phyloP scores from a whole-genome alignment of 108 stramenopile genomes.

The Nannochloropsis oceanica region DNA sequence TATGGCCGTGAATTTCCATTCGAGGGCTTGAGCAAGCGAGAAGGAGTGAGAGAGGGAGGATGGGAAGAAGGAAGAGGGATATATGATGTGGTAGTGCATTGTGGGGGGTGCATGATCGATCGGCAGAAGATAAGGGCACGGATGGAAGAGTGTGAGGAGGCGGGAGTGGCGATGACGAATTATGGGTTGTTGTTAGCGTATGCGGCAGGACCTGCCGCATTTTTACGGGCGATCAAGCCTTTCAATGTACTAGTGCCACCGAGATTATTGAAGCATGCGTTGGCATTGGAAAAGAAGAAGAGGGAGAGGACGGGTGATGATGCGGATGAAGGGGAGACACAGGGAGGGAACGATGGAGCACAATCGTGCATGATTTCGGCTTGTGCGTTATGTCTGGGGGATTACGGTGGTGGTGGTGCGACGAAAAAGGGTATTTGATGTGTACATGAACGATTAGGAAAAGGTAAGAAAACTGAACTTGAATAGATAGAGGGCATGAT shows the following conservation, averaged over 20 bases:
- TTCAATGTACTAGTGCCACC: background rate
- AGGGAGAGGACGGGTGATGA: no score
- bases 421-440: no score
- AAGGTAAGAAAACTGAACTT: no score
- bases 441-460: no score
- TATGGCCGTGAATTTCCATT: background rate
- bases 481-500: no score
- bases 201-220: background rate
- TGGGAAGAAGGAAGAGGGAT: background rate
- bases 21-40: background rate
- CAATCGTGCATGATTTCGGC: background rate
- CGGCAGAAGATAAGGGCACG: background rate
- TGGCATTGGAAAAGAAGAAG: background rate
- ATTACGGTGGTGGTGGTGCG: no score
- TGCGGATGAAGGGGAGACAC: no score
- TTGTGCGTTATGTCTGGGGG: background rate
- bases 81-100: background rate
- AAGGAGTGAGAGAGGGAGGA: no score
- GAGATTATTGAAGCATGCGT: background rate
- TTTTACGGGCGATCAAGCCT: background rate
- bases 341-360: no score
- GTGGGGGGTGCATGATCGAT: background rate
- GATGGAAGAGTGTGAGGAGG: background rate
- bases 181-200: background rate
- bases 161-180: background rate